These are phyloP conservation scores for Spathaspora passalidarum DNA, from an alignment of 805 yeast species.

Conservation along the genomic window DNA sequence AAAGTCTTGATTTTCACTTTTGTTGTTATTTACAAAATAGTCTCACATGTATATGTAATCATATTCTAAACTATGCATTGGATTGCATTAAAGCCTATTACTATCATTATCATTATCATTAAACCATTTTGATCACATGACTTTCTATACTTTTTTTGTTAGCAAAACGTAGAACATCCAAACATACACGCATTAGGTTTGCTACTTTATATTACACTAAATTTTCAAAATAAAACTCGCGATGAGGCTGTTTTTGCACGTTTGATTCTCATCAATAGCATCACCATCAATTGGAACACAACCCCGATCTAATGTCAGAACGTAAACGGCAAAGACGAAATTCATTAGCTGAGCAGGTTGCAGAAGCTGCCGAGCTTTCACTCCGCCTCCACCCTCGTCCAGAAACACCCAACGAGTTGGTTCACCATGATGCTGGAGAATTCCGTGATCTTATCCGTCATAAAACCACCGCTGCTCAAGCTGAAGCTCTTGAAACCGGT, in stretches of 20 bases:
- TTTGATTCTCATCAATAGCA: not conserved
- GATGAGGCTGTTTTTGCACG: not conserved
- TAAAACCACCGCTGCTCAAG: conserved; percentile 63
- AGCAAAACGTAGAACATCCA: not conserved
- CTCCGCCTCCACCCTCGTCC: conserved; percentile 48
- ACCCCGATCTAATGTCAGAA: not conserved
- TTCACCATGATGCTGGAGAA: conserved; percentile 66
- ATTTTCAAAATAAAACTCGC: not conserved
- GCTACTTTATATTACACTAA: not conserved
- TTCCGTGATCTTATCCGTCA: conserved; percentile 55
- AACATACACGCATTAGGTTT: not conserved
- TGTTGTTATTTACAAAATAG: too few relatives aligned
- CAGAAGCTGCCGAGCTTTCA: conserved; percentile 63
- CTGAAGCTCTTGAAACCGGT: conserved; percentile 56
- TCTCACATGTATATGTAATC: too few relatives aligned
- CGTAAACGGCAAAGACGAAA: conserved; percentile 45
- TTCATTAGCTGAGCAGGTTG: conserved; percentile 61
- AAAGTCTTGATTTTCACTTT: too few relatives aligned
- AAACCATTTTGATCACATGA: too few relatives aligned
- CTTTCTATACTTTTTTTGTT: too few relatives aligned
- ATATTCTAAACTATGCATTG: too few relatives aligned
- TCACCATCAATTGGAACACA: not conserved
- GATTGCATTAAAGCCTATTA: too few relatives aligned
- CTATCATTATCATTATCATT: too few relatives aligned
- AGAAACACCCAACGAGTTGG: conserved; percentile 29